Evolutionary conservation across 306 rosid genomes (phyloP), one percentile per base, ranked within the genome.

Genomic region (Bauhinia variegata): DNA sequence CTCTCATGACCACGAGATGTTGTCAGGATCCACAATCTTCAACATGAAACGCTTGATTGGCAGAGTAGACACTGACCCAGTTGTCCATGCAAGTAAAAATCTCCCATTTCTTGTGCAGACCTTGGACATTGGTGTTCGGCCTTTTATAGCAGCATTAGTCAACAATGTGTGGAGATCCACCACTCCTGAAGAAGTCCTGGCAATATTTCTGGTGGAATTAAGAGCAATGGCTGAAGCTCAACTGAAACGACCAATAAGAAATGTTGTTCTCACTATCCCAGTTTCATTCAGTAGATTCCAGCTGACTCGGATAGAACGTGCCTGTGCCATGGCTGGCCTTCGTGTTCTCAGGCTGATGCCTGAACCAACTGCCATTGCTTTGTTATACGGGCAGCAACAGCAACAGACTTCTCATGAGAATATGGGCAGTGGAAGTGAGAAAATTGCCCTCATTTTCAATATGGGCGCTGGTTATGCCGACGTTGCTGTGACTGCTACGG

Each of bases 401-500:
- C 95, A 87, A 74, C 90, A 82, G 68, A 62, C 64, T 61, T 75
- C 60, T 58, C 80, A 75, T 47, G 88, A 87, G 4, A 76, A 53
- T 42, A 54, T 60, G 84, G 87, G 84, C 41, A 85, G 89, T 34
- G 89, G 84, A 63, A 65, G 78, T 14, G 96, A 91, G 80, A 92
- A 80, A 74, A 84, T 82, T 74, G 96, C 88, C 57, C 78, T 92
- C 36, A 86, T 92, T 70, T 84, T 92, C 85, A 92, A 82, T 56
- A 89, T 92, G 91, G 96, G 96, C 43, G 96, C 93, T 50, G 96
- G 98, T 50, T 92, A 80, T 74, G 84, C 85, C 63, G 98, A 92
- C 68, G 98, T 82, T 12, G 96, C 96, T 52, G 80, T 89, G 19
- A 71, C 87, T 30, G 93, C 89, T 53, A 78, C 93, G 16, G 89